Evolutionary conservation across 2,329 filamentous ascomycete genomes (phyloP), one percentile per base, ranked within the genome.

Genomic region (Trichoderma simmonsii): DNA sequence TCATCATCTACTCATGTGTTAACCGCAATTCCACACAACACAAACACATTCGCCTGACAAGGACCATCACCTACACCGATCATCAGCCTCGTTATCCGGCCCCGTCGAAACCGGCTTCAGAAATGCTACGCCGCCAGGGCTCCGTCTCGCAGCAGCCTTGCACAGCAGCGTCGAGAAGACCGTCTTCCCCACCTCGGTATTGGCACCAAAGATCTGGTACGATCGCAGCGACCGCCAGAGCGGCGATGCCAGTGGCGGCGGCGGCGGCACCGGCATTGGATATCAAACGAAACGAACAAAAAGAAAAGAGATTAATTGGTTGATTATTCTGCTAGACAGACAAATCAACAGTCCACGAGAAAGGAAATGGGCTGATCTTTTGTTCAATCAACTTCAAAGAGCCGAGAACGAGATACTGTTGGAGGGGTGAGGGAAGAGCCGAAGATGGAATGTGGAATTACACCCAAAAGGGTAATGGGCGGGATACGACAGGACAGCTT

Each of bases 41-140:
- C 36, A 39, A 0, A 8, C 36, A 0, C 7, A 4, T 4, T 51
- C 15, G 28, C 15, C 5, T 36, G 24, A 51, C 24, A 26, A 51
- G 21, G 51, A 28, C 30, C 15, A 68, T 59, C 51, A 63, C 60
- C 75, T 77, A 85, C 84, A 93, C 91, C 84, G 81, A 78, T 92
- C 88, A 81, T 96, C 93, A 18, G 91, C 90, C 70, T 95, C 92
- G 30, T 88, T 82, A 11, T 83, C 78, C 8, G 91, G 86, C 0
- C 93, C 94, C 0, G 93, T 96, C 2, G 93, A 95, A 2, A 97
- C 90, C 0, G 93, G 93, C 80, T 97, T 97, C 70, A 97, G 79
- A 79, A 93, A 97, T 12, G 87, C 85, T 1, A 90, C 86, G 24
- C 82, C 81, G 60, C 87, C 85, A 24, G 82, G 77, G 8, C 80